phyloP scores from a whole-genome alignment of 345 rosid species.

The Citrus glauca region DNA sequence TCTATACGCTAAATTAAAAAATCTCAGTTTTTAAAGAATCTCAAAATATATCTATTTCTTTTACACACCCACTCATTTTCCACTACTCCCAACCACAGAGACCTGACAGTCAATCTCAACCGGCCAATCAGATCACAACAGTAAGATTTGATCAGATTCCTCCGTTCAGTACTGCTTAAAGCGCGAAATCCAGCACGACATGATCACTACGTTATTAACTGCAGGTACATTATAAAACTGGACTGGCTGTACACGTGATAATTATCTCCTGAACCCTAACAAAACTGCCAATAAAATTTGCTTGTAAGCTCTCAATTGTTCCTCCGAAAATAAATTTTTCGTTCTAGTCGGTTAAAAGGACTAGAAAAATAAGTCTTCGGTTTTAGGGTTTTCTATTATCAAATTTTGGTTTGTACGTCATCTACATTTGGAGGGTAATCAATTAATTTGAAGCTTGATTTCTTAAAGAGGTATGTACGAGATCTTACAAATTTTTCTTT shows the following conservation, averaged over 20 bases:
- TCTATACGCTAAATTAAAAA: too few species aligned
- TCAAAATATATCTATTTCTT: background rate
- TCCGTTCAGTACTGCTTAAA: too few species aligned
- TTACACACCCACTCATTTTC: background rate
- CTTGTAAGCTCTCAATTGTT: too few species aligned
- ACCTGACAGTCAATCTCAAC: background rate
- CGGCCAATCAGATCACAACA: background rate
- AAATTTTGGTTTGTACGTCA: background rate
- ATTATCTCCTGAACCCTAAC: constrained; percentile 19
- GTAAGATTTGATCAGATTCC: background rate
- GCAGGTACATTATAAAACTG: background rate
- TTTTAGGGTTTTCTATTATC: background rate
- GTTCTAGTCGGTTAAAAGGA: constrained; percentile 1
- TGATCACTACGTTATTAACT: background rate
- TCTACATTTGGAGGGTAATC: background rate
- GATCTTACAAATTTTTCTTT: background rate
- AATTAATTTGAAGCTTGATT: background rate
- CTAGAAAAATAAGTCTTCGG: background rate
- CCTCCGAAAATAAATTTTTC: background rate
- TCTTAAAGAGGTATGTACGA: background rate
- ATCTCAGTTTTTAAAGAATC: too few species aligned
- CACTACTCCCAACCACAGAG: background rate
- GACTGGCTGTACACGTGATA: constrained; percentile 11
- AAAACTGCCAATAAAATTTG: background rate
- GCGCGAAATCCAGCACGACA: too few species aligned